These are phyloP conservation scores for Arthrobotrys iridis DNA, from an alignment of 2,329 filamentous ascomycete species.

Conservation along the genomic window DNA sequence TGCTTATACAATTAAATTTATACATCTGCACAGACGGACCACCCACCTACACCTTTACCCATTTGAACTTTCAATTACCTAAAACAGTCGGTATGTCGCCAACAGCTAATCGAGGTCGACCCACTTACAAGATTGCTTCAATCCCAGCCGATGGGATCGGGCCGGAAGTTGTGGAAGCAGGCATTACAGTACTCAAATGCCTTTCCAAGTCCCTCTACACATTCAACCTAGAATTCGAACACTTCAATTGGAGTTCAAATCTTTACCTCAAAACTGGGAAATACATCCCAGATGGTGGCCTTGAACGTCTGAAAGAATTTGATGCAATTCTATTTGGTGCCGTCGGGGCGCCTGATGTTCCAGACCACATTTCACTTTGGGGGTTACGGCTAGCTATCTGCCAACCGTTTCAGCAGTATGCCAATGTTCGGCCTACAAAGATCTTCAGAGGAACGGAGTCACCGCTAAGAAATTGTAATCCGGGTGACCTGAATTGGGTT, in stretches of 20 bases:
- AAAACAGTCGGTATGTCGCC: slow-evolving; percentile 27
- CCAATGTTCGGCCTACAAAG: slow-evolving; percentile 73
- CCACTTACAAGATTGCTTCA: slow-evolving; percentile 66
- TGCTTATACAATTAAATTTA: background rate
- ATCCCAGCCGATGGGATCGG: slow-evolving; percentile 78
- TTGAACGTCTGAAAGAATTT: slow-evolving; percentile 81
- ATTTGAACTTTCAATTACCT: background rate
- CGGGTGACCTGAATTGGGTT: slow-evolving; percentile 73
- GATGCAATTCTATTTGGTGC: slow-evolving; percentile 92
- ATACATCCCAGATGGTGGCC: slow-evolving; percentile 78
- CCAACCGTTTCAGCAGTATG: slow-evolving; percentile 74
- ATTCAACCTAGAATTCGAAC: slow-evolving; percentile 70
- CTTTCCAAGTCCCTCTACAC: slow-evolving; percentile 66
- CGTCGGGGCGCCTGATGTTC: slow-evolving; percentile 82
- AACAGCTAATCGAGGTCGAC: slow-evolving; percentile 18
- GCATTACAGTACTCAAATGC: slow-evolving; percentile 70
- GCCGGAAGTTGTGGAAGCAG: slow-evolving; percentile 73
- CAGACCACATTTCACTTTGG: slow-evolving; percentile 75
- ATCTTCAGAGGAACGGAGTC: slow-evolving; percentile 71
- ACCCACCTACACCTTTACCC: background rate
- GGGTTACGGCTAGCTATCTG: slow-evolving; percentile 73
- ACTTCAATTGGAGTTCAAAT: slow-evolving; percentile 75
- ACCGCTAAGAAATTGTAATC: slow-evolving; percentile 67
- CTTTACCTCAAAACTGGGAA: slow-evolving; percentile 73
- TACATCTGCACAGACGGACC: background rate